Evolutionary conservation across 495 filamentous ascomycete species (phyloP), one percentile per base, ranked within the genome.

Genomic region (Copromyces sp.): DNA sequence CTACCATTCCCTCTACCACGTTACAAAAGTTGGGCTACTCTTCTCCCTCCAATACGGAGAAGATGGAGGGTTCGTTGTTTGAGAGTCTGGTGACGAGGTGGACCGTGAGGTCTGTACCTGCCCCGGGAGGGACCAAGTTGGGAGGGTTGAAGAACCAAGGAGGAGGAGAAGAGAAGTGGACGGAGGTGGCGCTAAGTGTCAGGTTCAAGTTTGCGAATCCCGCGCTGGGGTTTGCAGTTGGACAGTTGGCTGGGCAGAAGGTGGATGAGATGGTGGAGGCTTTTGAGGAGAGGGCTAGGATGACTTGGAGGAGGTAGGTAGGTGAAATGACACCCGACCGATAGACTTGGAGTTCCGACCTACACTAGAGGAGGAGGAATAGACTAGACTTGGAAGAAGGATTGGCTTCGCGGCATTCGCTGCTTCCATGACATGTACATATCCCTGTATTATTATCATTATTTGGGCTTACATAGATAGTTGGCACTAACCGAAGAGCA

Each of bases 211-310:
- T 98, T 80, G 84, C 87, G 75, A 98, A 93, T 83, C 92, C 94
- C 69, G 79, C 94, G 75, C 94, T 97, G 86, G 89, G 87, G 71
- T 88, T 89, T 32, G 81, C 97, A 76, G 95, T 93, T 81, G 84
- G 89, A 69, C 91, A 91, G 37, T 87, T 94, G 61, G 92, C 92
- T 77, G 93, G 92, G 53, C 92, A 92, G 82, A 90, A 97, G 77
- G 95, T 92, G 35, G 88, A 87, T 12, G 83, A 91, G 69, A 95
- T 99, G 94, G 91, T 99, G 77, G 89, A 91, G 82, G 95, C 95
- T 39, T 99, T 98, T 86, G 94, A 97, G 85, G 87, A 86, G 83
- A 85, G 93, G 78, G 92, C 92, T 47, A 83, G 84, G 82, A 83
- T 86, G 75, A 68, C 91, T 38, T 80, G 91, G 75, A 86, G 87